Evolutionary conservation across 257 asterid species (phyloP), one percentile per base, ranked within the genome.

Genomic region (Capsicum chinense): DNA sequence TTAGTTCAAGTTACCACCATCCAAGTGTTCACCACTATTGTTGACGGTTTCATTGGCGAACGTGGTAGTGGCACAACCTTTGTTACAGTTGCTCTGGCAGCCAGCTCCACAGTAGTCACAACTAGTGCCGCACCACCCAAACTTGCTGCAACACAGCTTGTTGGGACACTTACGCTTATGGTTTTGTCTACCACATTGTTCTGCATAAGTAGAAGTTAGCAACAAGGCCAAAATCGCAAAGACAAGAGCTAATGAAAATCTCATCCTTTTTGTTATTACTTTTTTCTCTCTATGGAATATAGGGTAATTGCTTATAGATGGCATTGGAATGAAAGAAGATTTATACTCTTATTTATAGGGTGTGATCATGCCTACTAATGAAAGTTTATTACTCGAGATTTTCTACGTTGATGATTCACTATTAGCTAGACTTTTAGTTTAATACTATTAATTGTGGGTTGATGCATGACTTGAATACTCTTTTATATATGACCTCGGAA

Each of bases 211-310:
- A 44, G 84, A 13, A 7, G 84, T 60, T 1, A 81, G 21, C 57
- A 81, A 60, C 74, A 81, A 81, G 47, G 60, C 84, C 6, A 81
- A 81, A 62, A 81, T 59, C 58, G 62, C 59, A 60, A 81, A 76
- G 0, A 52, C 48, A 3, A 80, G 1, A 12, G 52, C 35, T 1
- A 4, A 5, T 11, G 74, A 42, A 64, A 50, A 0, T 50, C 88
- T 90, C 89, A 83, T 88, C 83, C 66, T 79, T 52, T 15, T 15
- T n/a, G 35, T 62, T 64, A 56, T 60, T 67, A 26, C 71, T 73
- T 50, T 73, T 48, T 12, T 6, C 17, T 12, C 12, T 63, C 12
- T 74, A 47, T 37, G 52, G 52, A 68, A 68, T 7, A 68, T 37
- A 37, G 56, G 14, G 54, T 39, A 69, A 69, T 74, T 74, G 42